Conservation (phyloP, 176 grass and related monocot species). For the Tillandsia leiboldiana region DNA sequence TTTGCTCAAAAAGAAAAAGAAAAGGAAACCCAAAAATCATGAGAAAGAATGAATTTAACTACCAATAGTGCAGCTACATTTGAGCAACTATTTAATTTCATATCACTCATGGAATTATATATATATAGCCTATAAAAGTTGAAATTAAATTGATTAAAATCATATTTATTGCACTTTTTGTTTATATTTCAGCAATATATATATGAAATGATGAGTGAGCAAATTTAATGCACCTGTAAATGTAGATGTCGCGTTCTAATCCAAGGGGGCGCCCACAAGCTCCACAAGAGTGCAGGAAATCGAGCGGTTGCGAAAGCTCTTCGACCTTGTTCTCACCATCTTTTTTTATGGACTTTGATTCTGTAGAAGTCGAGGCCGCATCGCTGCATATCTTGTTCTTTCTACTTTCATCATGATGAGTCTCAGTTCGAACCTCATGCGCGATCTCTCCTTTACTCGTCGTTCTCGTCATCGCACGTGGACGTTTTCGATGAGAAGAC, state of each 20-base stretch:
- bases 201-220: conserved; percentile 2
- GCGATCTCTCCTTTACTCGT: conserved; percentile 19
- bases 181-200: neutral
- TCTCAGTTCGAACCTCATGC: conserved; percentile 1
- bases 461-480: conserved; percentile 12
- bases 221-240: conserved; percentile 22
- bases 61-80: too few species aligned
- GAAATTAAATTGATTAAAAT: too few species aligned
- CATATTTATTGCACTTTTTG: too few species aligned
- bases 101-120: too few species aligned
- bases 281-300: conserved; percentile 24
- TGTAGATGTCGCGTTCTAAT: conserved; percentile 28
- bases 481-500: conserved; percentile 7
- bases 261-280: conserved; percentile 22
- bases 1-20: too few species aligned
- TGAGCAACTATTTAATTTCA: too few species aligned
- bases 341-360: neutral
- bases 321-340: neutral
- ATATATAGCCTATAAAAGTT: too few species aligned
- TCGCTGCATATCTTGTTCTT: neutral
- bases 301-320: conserved; percentile 13
- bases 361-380: neutral
- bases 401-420: neutral
- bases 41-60: too few species aligned
- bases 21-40: too few species aligned